Conservation (phyloP, 495 filamentous ascomycete species). For the Aspergillus conjunctus region DNA sequence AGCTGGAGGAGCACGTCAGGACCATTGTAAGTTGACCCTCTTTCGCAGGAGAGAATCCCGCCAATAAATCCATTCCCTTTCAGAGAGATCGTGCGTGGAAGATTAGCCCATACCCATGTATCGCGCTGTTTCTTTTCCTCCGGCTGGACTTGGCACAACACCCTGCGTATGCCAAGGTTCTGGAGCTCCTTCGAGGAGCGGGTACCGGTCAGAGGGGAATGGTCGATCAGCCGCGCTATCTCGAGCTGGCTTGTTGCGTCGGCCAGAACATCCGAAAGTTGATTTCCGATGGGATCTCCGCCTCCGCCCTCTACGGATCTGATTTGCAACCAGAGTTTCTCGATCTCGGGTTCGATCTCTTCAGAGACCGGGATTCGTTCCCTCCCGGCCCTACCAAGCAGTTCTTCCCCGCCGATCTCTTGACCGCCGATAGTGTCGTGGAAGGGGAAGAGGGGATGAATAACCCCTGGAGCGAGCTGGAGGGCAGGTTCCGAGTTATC, state of each 20-base stretch:
- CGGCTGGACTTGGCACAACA: neutral
- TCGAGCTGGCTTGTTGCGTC: neutral
- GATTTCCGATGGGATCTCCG: neutral
- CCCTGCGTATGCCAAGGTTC: neutral
- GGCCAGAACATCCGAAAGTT: neutral
- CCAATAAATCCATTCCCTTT: neutral
- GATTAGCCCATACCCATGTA: neutral
- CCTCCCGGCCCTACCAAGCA: neutral
- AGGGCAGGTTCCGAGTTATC: conserved; percentile 1
- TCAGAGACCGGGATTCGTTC: too few species aligned
- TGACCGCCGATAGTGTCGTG: neutral
- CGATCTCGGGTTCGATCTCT: conserved; percentile 2
- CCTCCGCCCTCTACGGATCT: neutral
- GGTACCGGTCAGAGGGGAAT: neutral
- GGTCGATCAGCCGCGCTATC: neutral
- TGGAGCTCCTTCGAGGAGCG: neutral
- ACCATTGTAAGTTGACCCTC: neutral
- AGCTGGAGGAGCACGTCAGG: neutral
- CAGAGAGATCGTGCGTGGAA: conserved; percentile 2
- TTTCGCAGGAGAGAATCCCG: neutral
- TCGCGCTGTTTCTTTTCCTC: conserved; percentile 2
- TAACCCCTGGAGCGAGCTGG: neutral
- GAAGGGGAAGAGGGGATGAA: neutral
- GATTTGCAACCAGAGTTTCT: neutral
- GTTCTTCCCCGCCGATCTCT: neutral